Conservation (phyloP, 106 monocot species). For the Acorus gramineus region DNA sequence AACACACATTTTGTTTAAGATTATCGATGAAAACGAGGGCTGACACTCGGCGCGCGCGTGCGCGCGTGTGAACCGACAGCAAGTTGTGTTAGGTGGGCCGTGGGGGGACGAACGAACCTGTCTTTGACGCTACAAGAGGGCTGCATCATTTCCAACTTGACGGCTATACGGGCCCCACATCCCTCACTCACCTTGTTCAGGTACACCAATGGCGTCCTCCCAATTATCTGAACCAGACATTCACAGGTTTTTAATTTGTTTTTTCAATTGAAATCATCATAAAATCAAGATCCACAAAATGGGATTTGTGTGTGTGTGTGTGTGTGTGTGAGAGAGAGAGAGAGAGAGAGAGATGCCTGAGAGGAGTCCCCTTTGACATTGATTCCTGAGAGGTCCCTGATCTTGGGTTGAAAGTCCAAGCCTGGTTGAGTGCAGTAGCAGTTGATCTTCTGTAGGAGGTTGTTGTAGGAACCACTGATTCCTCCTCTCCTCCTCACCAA, state of each 20-base stretch:
- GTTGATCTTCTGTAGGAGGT: too few species aligned
- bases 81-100: too few species aligned
- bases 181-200: constrained; percentile 84
- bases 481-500: too few species aligned
- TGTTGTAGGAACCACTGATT: too few species aligned
- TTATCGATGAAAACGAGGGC: too few species aligned
- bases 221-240: constrained; percentile 44
- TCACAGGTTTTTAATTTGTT: too few species aligned
- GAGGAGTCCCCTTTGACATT: constrained; percentile 41
- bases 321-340: background rate
- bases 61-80: background rate
- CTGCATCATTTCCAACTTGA: constrained; percentile 73
- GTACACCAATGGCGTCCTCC: constrained; percentile 74
- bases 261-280: background rate
- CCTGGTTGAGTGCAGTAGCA: too few species aligned
- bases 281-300: background rate
- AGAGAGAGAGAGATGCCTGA: constrained; percentile 16
- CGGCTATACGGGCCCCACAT: constrained; percentile 57
- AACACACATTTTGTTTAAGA: too few species aligned
- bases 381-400: constrained; percentile 6
- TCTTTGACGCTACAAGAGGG: constrained; percentile 85
- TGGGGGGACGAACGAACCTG: constrained; percentile 30
- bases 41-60: too few species aligned
- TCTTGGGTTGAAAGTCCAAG: too few species aligned
- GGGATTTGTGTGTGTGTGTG: background rate